Evolutionary conservation across 2,329 filamentous ascomycete genomes (phyloP).

Genomic region (Fusarium longipes): DNA sequence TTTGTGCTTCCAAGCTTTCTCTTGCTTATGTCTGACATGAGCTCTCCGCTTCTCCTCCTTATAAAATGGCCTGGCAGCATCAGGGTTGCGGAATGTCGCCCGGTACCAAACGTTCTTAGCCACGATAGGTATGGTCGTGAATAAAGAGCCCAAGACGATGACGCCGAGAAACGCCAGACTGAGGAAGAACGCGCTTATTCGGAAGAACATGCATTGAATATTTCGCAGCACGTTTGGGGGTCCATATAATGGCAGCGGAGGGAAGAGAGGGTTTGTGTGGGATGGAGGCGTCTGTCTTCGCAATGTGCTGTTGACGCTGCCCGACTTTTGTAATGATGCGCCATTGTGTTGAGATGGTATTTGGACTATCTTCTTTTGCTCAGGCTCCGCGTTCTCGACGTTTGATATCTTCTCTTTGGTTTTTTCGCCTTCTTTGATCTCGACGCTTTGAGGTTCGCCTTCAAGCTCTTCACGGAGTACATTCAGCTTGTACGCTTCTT

Average conservation of each 20-base stretch:
- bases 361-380: slow-evolving; percentile 41
- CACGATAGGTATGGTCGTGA: slow-evolving; percentile 71
- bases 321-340: slow-evolving; percentile 55
- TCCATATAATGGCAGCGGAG: slow-evolving; percentile 84
- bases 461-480: slow-evolving; percentile 64
- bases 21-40: slow-evolving; percentile 66
- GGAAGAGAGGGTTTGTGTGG: slow-evolving; percentile 83
- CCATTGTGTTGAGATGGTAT: slow-evolving; percentile 49
- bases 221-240: slow-evolving; percentile 74
- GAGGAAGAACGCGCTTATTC: slow-evolving; percentile 76
- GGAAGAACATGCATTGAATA: slow-evolving; percentile 74
- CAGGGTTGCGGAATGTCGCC: slow-evolving; percentile 69
- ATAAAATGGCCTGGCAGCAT: slow-evolving; percentile 73
- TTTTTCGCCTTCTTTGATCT: slow-evolving; percentile 44
- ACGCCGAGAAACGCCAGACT: slow-evolving; percentile 81
- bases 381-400: slow-evolving; percentile 48
- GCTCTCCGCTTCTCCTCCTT: slow-evolving; percentile 75
- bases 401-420: slow-evolving; percentile 45
- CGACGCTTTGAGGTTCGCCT: slow-evolving; percentile 43
- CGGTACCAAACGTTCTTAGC: slow-evolving; percentile 62
- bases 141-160: slow-evolving; percentile 79
- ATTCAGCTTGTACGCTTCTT: slow-evolving; percentile 79
- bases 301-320: slow-evolving; percentile 58
- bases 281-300: slow-evolving; percentile 68
- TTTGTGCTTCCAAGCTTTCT: slow-evolving; percentile 70